Percentiles rank a stretch among this genome's conserved stretches.
These are phyloP conservation scores for Dendrobium catenatum DNA, from an alignment of 106 monocot species.

Conservation along the genomic window DNA sequence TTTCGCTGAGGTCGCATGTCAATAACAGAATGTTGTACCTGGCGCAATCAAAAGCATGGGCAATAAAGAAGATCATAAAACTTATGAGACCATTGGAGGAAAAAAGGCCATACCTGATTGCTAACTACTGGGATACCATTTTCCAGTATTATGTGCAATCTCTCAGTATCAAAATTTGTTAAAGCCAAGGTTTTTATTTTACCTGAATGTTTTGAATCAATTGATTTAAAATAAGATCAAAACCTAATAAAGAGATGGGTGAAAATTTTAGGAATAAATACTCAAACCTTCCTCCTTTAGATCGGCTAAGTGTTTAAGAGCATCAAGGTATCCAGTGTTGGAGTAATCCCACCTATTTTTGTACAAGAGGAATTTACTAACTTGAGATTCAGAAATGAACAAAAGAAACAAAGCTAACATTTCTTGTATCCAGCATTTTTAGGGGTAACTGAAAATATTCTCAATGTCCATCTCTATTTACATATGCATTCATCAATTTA, in stretches of 20 bases:
- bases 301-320: constrained; percentile 78
- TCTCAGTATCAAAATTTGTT: constrained; percentile 75
- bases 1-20: constrained; percentile 93
- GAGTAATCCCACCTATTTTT: constrained; percentile 91
- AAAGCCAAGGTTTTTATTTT: constrained; percentile 77
- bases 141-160: constrained; percentile 52
- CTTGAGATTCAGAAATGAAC: not conserved
- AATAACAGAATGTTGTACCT: constrained; percentile 97
- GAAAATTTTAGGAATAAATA: not conserved
- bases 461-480: too few species aligned
- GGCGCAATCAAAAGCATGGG: not conserved
- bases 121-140: constrained; percentile 72
- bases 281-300: constrained; percentile 80
- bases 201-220: constrained; percentile 34
- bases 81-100: not conserved
- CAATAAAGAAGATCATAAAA: not conserved
- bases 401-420: not conserved
- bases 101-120: constrained; percentile 59
- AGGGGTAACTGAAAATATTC: not conserved
- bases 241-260: not conserved
- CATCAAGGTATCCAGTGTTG: constrained; percentile 91
- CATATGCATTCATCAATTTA: too few species aligned
- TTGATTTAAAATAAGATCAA: constrained; percentile 10
- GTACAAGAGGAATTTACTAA: not conserved
- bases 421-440: not conserved